Base-by-base conservation (phyloP, 306 rosid genomes). In the Neltuma alba region DNA sequence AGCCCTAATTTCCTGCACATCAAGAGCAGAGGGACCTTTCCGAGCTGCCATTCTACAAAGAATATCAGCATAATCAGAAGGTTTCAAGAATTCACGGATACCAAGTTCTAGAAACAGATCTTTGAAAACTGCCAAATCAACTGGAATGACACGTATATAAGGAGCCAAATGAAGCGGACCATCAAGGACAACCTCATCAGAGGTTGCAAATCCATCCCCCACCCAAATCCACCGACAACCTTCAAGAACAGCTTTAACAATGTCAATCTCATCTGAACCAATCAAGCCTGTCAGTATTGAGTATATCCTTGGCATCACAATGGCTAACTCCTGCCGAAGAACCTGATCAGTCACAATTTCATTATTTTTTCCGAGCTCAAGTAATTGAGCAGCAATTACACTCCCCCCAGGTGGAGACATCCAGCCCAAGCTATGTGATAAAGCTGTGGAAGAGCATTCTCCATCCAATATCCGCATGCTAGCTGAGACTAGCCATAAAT, bases 151-250 rank as follows among this genome's bases (percentile, higher is more conserved):
- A 60, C 99, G 97, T 41, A 94, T 91, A 72, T 94, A 94, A 66
- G 97, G 99, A 73, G 99, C 97, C 93, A 94, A 87, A 87, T 94
- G 95, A 81, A 94, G 88, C 48, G 97, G 99, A 60, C 99, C 97
- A 72, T 92, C 89, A 84, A 94, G 93, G 81, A 92, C 97, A 77
- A 94, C 99, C 89, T 94, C 99, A 34, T 89, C 93, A 60, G 88
- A 76, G 62, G 94, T 94, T 75, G 95, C 94, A 81, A 94, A 92
- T 82, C 99, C 99, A 84, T 94, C 99, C 69, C 99, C 99, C 80
- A 94, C 99, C 99, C 99, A 94, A 77, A 94, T 90, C 99, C 97
- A 94, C 44, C 97, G 86, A 76, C 92, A 89, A 50, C 95, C 97
- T 89, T 94, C 97, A 86, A 94, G 99, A 84, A 94, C 91, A 84